These are phyloP conservation scores for Venturiaceae sp. DNA, from an alignment of 2,329 filamentous ascomycete species.

Conservation along the genomic window DNA sequence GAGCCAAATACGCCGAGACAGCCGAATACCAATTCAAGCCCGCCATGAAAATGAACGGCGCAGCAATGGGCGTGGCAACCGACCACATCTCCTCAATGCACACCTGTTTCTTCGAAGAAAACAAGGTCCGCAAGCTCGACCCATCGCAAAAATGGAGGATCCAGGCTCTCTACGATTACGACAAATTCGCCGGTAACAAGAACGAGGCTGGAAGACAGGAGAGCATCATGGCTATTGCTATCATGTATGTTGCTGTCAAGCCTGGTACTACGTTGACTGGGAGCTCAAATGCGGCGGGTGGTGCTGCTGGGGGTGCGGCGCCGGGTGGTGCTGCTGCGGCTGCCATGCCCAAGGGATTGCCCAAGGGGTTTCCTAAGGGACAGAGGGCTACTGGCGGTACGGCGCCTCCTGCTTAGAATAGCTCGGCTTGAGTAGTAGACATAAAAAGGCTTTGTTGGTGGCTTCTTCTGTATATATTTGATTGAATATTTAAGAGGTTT, in stretches of 20 bases:
- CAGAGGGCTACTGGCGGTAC: no score
- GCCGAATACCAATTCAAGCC: background rate
- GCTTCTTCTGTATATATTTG: no score
- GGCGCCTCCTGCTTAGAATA: no score
- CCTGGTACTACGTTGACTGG: background rate
- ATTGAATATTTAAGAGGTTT: no score
- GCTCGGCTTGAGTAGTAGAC: no score
- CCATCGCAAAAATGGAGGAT: conserved; percentile 1
- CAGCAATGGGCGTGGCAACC: background rate
- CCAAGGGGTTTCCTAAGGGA: background rate
- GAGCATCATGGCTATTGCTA: conserved; percentile 5
- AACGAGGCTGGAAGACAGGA: background rate
- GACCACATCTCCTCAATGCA: conserved; percentile 2
- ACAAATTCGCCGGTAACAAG: background rate
- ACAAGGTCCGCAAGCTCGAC: background rate
- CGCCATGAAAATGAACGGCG: conserved; percentile 1
- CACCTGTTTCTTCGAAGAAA: background rate
- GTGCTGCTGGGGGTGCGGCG: background rate
- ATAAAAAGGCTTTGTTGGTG: no score
- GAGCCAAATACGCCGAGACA: background rate
- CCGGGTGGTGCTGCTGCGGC: background rate
- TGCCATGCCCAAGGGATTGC: background rate
- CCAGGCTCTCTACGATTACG: conserved; percentile 6
- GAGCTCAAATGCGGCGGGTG: background rate
- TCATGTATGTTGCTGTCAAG: conserved; percentile 7